Evolutionary conservation across 257 asterid species (phyloP), one percentile per base, ranked within the genome.

Genomic region (Lycium ferocissimum): DNA sequence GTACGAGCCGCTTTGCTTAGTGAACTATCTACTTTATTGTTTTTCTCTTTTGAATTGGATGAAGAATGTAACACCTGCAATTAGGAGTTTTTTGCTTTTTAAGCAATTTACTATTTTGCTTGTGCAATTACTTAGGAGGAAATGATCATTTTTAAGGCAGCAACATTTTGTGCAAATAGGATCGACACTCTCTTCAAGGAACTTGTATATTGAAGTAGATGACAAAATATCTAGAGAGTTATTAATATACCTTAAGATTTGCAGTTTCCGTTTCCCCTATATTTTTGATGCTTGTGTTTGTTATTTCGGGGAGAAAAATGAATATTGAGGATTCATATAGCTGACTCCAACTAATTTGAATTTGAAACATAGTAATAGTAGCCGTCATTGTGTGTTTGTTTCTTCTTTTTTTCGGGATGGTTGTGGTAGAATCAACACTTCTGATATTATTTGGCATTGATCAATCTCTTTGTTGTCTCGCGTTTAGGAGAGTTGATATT

Each of bases 391-490:
- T 43, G 56, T 71, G 17, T 71, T 71, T 43, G 57, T 43, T 71
- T 71, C 57, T 43, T 43, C 9, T 18, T 40, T 43, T 43, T 62
- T 70, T 71, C n/a, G 57, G 37, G 56, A 71, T 71, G 35, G 35
- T 4, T 70, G 38, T 75, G 43, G 81, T 26, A 49, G 43, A 75
- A 75, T 75, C 20, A 75, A 7, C 62, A 49, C 20, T 38, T 70
- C 33, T 40, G 57, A 71, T 43, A 76, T 51, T 75, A 22, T 10
- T 14, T 51, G 63, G 14, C 14, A 14, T 3, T 76, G 65, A 76
- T 13, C 47, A 7, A 26, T 78, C 14, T 78, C 11, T 75, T 65
- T 83, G 54, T 33, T 63, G 83, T 79, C 79, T 62, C 67, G 78
- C 79, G 2, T 78, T 76, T 33, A 78, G 82, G 82, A 53, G 47